Evolutionary conservation across 2,329 filamentous ascomycete species (phyloP).

Genomic region (Dothistroma septosporum): DNA sequence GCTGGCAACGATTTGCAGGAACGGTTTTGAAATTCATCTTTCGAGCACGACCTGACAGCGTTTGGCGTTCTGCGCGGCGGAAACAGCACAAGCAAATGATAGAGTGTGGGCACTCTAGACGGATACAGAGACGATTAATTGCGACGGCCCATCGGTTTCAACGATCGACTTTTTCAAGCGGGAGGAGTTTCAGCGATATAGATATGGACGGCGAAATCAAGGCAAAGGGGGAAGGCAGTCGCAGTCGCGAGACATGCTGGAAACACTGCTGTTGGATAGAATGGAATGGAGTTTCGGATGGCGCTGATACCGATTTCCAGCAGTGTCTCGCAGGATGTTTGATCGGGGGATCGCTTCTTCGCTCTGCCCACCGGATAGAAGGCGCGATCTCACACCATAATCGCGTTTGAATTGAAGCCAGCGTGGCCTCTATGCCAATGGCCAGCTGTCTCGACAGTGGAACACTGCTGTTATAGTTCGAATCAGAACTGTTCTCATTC

Average conservation of each 20-base stretch:
- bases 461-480: not conserved
- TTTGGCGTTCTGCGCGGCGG: slow-evolving; percentile 1
- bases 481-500: not conserved
- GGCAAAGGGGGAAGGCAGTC: slow-evolving; percentile 9
- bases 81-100: slow-evolving; percentile 7
- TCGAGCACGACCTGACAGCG: not conserved
- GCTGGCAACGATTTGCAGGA: slow-evolving; percentile 34
- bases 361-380: slow-evolving; percentile 4
- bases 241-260: slow-evolving; percentile 26
- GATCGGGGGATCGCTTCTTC: slow-evolving; percentile 1
- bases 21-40: slow-evolving; percentile 12
- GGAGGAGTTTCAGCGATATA: slow-evolving; percentile 29
- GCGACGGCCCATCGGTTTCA: slow-evolving; percentile 1
- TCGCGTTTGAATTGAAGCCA: not conserved
- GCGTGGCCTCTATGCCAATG: not conserved
- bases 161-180: slow-evolving; percentile 12
- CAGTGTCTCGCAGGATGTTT: slow-evolving; percentile 7
- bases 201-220: slow-evolving; percentile 22
- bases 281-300: slow-evolving; percentile 6
- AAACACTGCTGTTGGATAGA: slow-evolving; percentile 14
- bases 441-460: not conserved
- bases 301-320: slow-evolving; percentile 16
- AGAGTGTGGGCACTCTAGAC: not conserved
- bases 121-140: not conserved
- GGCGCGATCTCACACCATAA: not conserved